Percentiles rank a stretch among this genome's conserved stretches.
These are phyloP conservation scores for Stemphylium beticola DNA, from an alignment of 2,329 filamentous ascomycete genomes.

Conservation along the genomic window DNA sequence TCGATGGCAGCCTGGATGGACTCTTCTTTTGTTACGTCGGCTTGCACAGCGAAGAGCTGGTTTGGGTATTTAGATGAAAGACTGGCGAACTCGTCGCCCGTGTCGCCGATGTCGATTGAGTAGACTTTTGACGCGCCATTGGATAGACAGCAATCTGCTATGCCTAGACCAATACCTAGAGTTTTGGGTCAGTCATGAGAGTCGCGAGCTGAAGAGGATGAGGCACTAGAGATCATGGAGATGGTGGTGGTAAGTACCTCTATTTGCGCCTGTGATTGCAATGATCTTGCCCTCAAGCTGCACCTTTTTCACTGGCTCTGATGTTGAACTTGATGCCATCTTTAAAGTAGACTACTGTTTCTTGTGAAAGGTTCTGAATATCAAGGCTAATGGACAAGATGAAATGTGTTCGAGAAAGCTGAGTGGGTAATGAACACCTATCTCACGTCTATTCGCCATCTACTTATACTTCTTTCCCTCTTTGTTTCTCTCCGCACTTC, in stretches of 20 bases:
- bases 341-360: no score
- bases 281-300: slow-evolving; percentile 37
- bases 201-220: neutral
- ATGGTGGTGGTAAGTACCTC: slow-evolving; percentile 17
- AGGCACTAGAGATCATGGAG: no score
- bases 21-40: slow-evolving; percentile 57
- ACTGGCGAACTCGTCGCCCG: slow-evolving; percentile 52
- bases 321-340: slow-evolving; percentile 23
- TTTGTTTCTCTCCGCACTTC: neutral
- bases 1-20: slow-evolving; percentile 55
- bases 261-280: slow-evolving; percentile 39
- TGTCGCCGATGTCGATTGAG: slow-evolving; percentile 55
- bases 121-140: slow-evolving; percentile 55
- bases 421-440: neutral
- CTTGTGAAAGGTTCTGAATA: no score
- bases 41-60: slow-evolving; percentile 51
- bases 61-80: slow-evolving; percentile 50
- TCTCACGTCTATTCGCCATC: no score
- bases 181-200: neutral
- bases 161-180: slow-evolving; percentile 53
- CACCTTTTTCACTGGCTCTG: slow-evolving; percentile 32
- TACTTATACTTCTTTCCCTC: neutral
- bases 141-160: slow-evolving; percentile 56
- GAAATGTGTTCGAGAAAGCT: no score
- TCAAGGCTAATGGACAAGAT: no score